A percentile compares a stretch with the other conserved stretches of the same genome.
phyloP scores from a whole-genome alignment of 176 grass and related monocot genomes.

The Cymbopogon citratus region DNA sequence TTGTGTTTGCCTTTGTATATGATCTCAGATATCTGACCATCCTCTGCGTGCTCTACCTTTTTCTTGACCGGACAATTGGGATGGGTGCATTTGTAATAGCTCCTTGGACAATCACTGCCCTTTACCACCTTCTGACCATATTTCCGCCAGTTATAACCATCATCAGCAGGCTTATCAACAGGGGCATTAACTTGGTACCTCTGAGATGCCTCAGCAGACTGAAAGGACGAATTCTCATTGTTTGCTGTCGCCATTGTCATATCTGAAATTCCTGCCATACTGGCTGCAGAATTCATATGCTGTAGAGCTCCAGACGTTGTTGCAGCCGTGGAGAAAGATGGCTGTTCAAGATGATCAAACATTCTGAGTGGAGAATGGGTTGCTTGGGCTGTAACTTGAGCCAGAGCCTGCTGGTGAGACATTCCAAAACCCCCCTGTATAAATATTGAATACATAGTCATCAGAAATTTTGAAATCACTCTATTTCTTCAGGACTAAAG shows the following conservation, averaged over 20 bases:
- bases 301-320: conserved; percentile 41
- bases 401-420: conserved; percentile 55
- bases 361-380: conserved; percentile 63
- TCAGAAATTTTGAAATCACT: not conserved
- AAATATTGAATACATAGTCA: conserved; percentile 3
- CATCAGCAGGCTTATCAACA: conserved; percentile 85
- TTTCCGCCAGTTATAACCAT: conserved; percentile 90
- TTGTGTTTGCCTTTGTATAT: conserved; percentile 96
- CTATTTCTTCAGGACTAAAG: conserved; percentile 19
- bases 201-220: conserved; percentile 45
- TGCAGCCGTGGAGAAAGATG: conserved; percentile 45
- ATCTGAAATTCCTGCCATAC: conserved; percentile 24
- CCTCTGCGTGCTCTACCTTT: conserved; percentile 80
- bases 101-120: conserved; percentile 78
- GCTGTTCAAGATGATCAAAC: conserved; percentile 50
- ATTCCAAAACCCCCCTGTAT: conserved; percentile 67
- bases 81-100: conserved; percentile 88
- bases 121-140: conserved; percentile 97
- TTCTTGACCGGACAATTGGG: conserved; percentile 77
- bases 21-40: conserved; percentile 95
- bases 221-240: conserved; percentile 40
- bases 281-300: conserved; percentile 30
- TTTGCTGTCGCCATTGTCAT: conserved; percentile 28
- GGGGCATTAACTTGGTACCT: conserved; percentile 50
- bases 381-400: conserved; percentile 74